Conservation (phyloP, 176 grass and related monocot species). For the Carex pumila region DNA sequence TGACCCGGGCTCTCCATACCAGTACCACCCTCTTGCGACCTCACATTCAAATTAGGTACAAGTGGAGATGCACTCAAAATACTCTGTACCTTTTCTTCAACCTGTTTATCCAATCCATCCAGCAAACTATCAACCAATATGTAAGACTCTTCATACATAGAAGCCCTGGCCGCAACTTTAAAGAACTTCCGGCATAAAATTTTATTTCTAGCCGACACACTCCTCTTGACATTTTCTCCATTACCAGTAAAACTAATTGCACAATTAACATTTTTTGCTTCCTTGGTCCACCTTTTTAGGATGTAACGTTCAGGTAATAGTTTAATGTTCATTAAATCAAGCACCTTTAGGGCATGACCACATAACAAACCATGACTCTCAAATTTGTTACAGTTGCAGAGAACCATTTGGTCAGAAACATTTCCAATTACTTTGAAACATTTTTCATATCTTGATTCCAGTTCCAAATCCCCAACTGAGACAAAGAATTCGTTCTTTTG, state of each 20-base stretch:
- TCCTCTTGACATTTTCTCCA: constrained; percentile 8
- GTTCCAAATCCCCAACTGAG: constrained; percentile 15
- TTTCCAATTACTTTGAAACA: constrained; percentile 26
- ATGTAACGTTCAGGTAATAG: constrained; percentile 22
- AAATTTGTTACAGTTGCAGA: constrained; percentile 26
- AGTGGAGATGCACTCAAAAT: constrained; percentile 22
- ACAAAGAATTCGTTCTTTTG: constrained; percentile 14
- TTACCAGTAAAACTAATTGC: not conserved
- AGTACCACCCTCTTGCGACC: not conserved
- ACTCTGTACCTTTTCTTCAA: constrained; percentile 22
- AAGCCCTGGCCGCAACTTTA: constrained; percentile 20
- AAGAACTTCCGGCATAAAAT: constrained; percentile 20
- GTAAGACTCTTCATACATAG: constrained; percentile 16
- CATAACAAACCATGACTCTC: constrained; percentile 19
- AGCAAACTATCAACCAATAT: not conserved
- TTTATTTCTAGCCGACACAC: constrained; percentile 12
- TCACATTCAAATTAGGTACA: constrained; percentile 26
- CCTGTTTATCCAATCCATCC: constrained; percentile 23
- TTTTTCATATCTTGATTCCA: not conserved
- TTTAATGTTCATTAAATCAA: constrained; percentile 39
- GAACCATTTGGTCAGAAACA: constrained; percentile 15
- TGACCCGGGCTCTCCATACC: not conserved
- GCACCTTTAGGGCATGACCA: constrained; percentile 25
- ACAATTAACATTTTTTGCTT: constrained; percentile 10
- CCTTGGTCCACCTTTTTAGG: constrained; percentile 33